These are phyloP conservation scores for Trichosporon sp. DNA, from an alignment of 1,284 basidiomycete genomes.

Conservation along the genomic window DNA sequence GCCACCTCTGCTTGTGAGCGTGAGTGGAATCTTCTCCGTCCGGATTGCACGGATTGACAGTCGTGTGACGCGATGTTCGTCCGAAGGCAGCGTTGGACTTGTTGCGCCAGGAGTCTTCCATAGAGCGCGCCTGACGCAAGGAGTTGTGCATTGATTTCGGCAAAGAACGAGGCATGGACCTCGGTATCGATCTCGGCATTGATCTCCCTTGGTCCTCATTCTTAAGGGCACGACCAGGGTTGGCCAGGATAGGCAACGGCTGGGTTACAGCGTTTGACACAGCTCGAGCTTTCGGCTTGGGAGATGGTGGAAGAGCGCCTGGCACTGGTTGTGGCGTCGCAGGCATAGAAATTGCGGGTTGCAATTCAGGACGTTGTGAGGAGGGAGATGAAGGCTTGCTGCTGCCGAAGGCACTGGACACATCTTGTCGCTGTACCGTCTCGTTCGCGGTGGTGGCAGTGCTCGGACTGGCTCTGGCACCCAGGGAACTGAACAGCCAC, in stretches of 20 bases:
- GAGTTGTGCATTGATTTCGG: conserved; percentile 18
- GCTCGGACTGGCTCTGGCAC: conserved; percentile 33
- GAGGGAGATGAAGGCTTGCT: conserved; percentile 10
- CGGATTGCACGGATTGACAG: conserved; percentile 47
- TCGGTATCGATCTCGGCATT: conserved; percentile 12
- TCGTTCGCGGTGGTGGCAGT: conserved; percentile 34
- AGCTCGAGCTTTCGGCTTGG: conserved; percentile 25
- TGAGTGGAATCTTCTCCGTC: conserved; percentile 15
- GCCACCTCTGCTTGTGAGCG: conserved; percentile 73
- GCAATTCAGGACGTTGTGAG: neutral
- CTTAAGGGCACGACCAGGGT: conserved; percentile 18
- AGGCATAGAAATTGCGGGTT: conserved; percentile 5
- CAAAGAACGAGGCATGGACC: conserved; percentile 12
- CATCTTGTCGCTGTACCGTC: conserved; percentile 32
- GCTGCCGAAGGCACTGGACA: conserved; percentile 15
- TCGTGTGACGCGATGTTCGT: conserved; percentile 34
- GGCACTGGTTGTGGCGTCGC: conserved; percentile 25
- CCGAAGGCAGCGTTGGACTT: conserved; percentile 29
- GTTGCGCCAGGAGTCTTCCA: conserved; percentile 38
- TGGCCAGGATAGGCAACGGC: conserved; percentile 34
- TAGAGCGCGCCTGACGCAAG: conserved; percentile 19
- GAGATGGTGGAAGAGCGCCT: conserved; percentile 11
- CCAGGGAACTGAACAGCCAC: conserved; percentile 37
- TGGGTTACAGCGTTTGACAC: conserved; percentile 20
- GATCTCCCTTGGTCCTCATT: conserved; percentile 23